Evolutionary conservation across 208 protist species (phyloP).

Genomic region (Leishmania turanica): DNA sequence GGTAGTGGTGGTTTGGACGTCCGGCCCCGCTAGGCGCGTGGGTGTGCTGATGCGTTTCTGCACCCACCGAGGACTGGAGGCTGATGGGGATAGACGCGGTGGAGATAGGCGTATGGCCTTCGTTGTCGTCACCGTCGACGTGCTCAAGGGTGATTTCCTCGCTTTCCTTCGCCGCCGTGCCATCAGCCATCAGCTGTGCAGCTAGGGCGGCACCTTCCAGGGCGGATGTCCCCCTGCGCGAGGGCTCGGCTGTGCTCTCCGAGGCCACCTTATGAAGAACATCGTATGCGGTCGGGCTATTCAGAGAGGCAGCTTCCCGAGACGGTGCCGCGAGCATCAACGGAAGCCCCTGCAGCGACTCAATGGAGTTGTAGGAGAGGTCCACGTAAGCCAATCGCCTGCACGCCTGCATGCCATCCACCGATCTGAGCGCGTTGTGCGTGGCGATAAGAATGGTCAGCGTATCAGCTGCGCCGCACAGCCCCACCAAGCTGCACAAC

Average conservation of each 20-base stretch:
- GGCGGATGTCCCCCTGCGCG: background rate
- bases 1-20: background rate
- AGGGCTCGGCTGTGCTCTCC: background rate
- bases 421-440: conserved; percentile 34
- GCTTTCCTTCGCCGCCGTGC: background rate
- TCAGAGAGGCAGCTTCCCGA: background rate
- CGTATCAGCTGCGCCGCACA: conserved; percentile 22
- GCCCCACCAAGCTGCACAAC: conserved; percentile 26
- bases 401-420: conserved; percentile 35
- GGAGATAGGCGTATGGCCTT: background rate
- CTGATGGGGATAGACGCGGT: conserved; percentile 6
- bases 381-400: conserved; percentile 33
- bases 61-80: background rate
- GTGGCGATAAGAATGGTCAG: conserved; percentile 38
- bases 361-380: conserved; percentile 36
- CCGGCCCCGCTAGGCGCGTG: background rate
- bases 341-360: conserved; percentile 32
- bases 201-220: background rate
- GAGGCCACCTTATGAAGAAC: background rate
- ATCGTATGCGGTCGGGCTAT: background rate
- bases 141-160: background rate
- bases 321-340: background rate
- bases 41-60: background rate
- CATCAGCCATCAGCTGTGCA: background rate
- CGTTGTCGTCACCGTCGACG: background rate